Evolutionary conservation across 768 basidiomycete genomes (phyloP).

Genomic region (Suillus decipiens): DNA sequence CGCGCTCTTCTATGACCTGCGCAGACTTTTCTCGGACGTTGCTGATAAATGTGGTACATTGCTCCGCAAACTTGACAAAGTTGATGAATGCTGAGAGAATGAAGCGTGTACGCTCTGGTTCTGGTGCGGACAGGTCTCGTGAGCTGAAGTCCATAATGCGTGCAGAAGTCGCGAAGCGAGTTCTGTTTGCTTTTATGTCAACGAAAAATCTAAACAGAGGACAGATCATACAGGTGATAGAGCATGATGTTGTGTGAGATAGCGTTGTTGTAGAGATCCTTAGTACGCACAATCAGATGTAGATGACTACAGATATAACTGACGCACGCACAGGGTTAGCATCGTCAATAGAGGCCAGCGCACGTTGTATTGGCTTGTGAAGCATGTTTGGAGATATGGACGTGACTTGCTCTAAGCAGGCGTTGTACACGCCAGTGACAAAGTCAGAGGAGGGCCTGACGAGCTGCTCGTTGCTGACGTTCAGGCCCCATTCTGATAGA

Average conservation of each 20-base stretch:
- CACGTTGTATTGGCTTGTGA: constrained; percentile 56
- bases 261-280: constrained; percentile 70
- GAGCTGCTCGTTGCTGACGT: constrained; percentile 68
- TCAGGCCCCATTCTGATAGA: constrained; percentile 68
- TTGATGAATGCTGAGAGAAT: constrained; percentile 90
- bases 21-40: constrained; percentile 64
- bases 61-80: constrained; percentile 87
- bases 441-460: constrained; percentile 68
- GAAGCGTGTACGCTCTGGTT: constrained; percentile 69
- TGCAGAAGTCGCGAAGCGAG: constrained; percentile 72
- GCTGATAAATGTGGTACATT: constrained; percentile 61
- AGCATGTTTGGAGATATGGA: constrained; percentile 60
- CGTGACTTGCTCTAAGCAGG: constrained; percentile 73
- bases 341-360: constrained; percentile 50
- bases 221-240: constrained; percentile 57
- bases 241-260: constrained; percentile 65
- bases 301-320: not conserved
- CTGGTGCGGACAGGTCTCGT: constrained; percentile 72
- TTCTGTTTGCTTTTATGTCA: constrained; percentile 37
- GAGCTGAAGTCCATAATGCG: constrained; percentile 76
- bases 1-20: constrained; percentile 60
- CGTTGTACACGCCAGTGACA: constrained; percentile 66
- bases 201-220: not conserved
- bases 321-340: constrained; percentile 52
- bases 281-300: not conserved